Base-by-base conservation (phyloP, 768 basidiomycete species). In the Harrya chromipes region DNA sequence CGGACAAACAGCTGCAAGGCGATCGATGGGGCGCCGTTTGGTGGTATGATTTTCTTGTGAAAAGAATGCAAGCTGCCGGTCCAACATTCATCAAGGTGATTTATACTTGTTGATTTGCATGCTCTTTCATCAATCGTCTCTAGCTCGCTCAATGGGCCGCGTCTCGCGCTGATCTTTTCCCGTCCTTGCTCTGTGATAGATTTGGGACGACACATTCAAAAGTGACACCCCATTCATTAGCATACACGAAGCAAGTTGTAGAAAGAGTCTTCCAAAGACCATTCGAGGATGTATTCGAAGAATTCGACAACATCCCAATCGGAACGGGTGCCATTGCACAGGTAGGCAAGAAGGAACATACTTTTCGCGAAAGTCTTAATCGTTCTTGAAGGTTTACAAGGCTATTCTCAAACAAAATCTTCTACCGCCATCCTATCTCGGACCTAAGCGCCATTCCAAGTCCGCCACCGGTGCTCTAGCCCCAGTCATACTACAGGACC, bases 291-390 rank as follows among this genome's bases (percentile, higher is more conserved):
- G 89, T 97, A 11, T 98, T 99, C 58, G 90, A 92, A 57, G 81
- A 89, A 49, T 98, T 99, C 62, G 83, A 90, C 48, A 76, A 83
- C 50, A 74, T 65, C 6, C 94, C 97, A 4, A 95, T 99, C 44
- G 97, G 97, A n/a, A 90, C 88, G 10, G 97, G 97, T 21, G 94
- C 97, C n/a, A 97, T 99, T 54, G 97, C 95, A 17, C 97, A 99
- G 72, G 65, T 58, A 52, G 17, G 57, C 46, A 13, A 6, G 29
- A 29, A 11, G 29, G 12, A 13, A 4, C 12, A 13, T 2, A 13
- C 29, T 29, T 29, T 13, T 29, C 2, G 12, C 29, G 2, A 13
- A 29, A 6, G 11, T 29, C 2, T 13, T 29, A 6, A 29, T 13
- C 29, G 11, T 29, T 29, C 29, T 29, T 29, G 20, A 50, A 90